Evolutionary conservation across 2,329 filamentous ascomycete genomes (phyloP).

Genomic region (Aspergillus arachidicola): DNA sequence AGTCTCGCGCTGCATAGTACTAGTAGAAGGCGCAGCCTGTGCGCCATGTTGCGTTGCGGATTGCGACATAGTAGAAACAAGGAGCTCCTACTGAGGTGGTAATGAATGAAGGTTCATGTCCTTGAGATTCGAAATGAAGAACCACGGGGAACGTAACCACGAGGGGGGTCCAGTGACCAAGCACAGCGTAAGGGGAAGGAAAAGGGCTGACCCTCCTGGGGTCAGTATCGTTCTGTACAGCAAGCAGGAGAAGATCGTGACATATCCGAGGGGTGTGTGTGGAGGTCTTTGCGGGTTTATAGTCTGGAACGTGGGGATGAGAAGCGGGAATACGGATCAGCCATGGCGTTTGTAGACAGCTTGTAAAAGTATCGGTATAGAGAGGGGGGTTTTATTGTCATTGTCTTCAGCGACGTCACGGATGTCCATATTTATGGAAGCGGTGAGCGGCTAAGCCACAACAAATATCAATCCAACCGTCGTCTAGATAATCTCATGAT

Average conservation of each 20-base stretch:
- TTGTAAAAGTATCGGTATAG: not conserved
- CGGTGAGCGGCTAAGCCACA: constrained; percentile 13
- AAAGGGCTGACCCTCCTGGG: constrained; percentile 29
- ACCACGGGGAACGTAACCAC: not conserved
- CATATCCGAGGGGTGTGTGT: constrained; percentile 27
- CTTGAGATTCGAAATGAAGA: not conserved
- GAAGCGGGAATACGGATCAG: constrained; percentile 7
- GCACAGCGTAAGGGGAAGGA: constrained; percentile 24
- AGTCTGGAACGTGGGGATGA: not conserved
- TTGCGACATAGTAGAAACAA: constrained; percentile 20
- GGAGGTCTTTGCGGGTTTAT: constrained; percentile 10
- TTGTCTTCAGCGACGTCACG: constrained; percentile 21
- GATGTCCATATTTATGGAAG: constrained; percentile 8
- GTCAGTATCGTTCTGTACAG: constrained; percentile 26
- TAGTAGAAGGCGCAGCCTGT: constrained; percentile 22
- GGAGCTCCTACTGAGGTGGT: constrained; percentile 15
- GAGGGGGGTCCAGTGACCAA: constrained; percentile 16
- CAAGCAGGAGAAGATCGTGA: constrained; percentile 24
- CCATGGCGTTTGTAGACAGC: constrained; percentile 10
- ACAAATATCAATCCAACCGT: not conserved
- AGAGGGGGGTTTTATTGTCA: not conserved
- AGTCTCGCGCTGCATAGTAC: constrained; percentile 30
- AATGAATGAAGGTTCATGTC: constrained; percentile 11
- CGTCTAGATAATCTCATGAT: not conserved
- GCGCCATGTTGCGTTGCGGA: constrained; percentile 26